Conservation (phyloP, 768 basidiomycete genomes). For the Mycena metata region DNA sequence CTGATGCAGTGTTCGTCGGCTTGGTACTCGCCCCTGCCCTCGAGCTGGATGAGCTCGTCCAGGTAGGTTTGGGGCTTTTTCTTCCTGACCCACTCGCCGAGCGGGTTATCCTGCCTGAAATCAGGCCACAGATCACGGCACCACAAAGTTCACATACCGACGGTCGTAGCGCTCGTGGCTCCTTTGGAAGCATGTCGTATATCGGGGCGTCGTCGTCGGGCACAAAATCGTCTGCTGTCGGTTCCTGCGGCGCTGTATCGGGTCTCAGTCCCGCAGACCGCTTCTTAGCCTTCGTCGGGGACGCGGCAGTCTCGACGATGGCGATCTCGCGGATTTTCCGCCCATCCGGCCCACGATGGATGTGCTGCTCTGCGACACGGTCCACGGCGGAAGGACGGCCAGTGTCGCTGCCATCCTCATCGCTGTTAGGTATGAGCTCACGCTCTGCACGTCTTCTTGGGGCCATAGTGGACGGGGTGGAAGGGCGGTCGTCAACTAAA, state of each 20-base stretch:
- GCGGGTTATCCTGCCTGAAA: background rate
- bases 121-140: too few relatives aligned
- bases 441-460: too few relatives aligned
- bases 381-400: background rate
- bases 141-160: background rate
- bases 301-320: background rate
- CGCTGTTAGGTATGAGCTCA: background rate
- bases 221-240: background rate
- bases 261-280: background rate
- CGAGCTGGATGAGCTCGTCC: slow-evolving; percentile 7
- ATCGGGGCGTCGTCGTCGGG: background rate
- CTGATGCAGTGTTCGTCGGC: background rate
- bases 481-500: too few relatives aligned
- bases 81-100: background rate
- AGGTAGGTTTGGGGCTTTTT: slow-evolving; percentile 15
- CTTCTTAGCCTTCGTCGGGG: background rate
- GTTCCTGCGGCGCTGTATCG: background rate
- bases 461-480: too few relatives aligned
- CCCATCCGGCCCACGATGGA: background rate
- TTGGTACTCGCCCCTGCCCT: slow-evolving; percentile 13
- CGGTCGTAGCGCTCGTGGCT: background rate
- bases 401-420: background rate
- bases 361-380: background rate
- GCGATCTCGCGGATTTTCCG: background rate
- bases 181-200: background rate